Base-by-base conservation (phyloP, 345 rosid genomes). In the Dovyalis caffra region DNA sequence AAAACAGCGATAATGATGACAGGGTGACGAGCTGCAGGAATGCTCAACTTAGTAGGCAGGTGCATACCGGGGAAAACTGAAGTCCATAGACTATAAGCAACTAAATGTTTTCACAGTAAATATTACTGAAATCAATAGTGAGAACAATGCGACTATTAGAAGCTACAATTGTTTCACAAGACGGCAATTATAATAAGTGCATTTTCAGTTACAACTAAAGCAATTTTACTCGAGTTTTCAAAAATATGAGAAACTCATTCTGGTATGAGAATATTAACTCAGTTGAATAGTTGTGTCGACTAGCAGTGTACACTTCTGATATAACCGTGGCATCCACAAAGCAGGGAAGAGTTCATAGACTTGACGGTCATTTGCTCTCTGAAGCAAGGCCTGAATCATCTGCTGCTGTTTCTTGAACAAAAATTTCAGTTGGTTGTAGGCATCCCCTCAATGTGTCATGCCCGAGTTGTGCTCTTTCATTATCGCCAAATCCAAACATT, bases 381-480 rank as follows among this genome's bases (percentile, higher is more conserved):
- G 66, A 71, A 76, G 56, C 74, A 76, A 71, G 68, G 61, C 35
- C 43, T 15, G 75, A 20, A 33, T 78, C 80, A 49, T 71, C 81
- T 74, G 58, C 81, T 74, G 58, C 81, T 51, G 29, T 72, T 75
- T 76, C 82, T 62, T 85, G 89, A 64, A 91, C 79, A 73, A 90
- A 94, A 63, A 91, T 95, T 79, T 95, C 99, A 0, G 92, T 92
- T 0, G 97, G 97, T 74, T 91, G 86, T 29, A 89, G 90, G 80
- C 97, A 89, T 75, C 81, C 80, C 58, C 99, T 86, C 78, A 90
- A 78, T 37, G 87, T 90, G 82, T 87, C 97, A 28, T 87, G 95
- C 74, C 97, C 99, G 31, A 95, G 97, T 76, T 95, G 99, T 32
- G 91, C 97, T 82, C 93, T 90, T 76, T 89, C 95, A 53, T 95